phyloP scores from a whole-genome alignment of 441 rosid species.

The Monsonia emarginata region DNA sequence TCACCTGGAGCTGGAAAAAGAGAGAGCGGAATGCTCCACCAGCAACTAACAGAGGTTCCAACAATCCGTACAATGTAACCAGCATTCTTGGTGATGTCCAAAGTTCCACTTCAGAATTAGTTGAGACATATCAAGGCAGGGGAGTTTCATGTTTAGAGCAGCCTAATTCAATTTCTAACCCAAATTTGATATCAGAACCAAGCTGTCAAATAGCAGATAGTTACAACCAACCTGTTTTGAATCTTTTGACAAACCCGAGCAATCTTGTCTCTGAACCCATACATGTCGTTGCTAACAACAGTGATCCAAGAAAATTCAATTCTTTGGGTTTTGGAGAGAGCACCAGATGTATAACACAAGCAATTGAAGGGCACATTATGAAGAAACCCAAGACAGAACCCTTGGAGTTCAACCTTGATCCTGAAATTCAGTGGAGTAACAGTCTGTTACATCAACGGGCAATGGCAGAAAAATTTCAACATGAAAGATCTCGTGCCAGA shows the following conservation, averaged over 20 bases:
- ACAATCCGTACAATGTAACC: neutral
- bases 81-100: neutral
- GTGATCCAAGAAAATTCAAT: constrained; percentile 9
- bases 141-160: constrained; percentile 10
- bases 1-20: constrained; percentile 20
- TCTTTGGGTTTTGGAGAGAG: constrained; percentile 8
- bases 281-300: constrained; percentile 3
- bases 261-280: neutral
- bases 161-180: constrained; percentile 7
- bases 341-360: constrained; percentile 10
- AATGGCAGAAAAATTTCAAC: neutral
- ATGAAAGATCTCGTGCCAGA: constrained; percentile 10
- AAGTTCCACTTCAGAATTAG: neutral
- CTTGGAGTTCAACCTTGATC: constrained; percentile 13
- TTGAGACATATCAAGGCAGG: neutral
- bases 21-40: constrained; percentile 12
- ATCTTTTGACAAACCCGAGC: neutral
- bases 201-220: constrained; percentile 5
- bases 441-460: neutral
- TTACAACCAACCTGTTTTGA: constrained; percentile 5
- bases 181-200: constrained; percentile 1
- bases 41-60: neutral
- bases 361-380: constrained; percentile 11
- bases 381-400: constrained; percentile 25
- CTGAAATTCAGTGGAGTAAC: constrained; percentile 4